Evolutionary conservation across 257 asterid species (phyloP).

Genomic region (Sherardia arvensis): DNA sequence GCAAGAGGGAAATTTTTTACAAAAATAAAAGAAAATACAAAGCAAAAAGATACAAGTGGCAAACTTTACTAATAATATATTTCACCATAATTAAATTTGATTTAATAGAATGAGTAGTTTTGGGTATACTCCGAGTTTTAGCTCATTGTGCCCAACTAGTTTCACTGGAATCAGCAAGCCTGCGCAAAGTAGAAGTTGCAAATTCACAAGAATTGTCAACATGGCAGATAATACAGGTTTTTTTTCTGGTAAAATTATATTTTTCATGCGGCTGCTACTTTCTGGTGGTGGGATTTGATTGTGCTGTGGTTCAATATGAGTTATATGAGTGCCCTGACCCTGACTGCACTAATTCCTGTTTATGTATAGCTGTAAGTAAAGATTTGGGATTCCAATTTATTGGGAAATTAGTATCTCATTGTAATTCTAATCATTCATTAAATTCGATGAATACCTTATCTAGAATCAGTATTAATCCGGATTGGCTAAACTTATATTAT

Average conservation of each 20-base stretch:
- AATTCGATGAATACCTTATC: neutral
- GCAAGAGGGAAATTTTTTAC: too few relatives aligned
- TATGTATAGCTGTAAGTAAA: neutral
- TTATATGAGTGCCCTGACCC: neutral
- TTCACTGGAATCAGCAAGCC: constrained; percentile 2
- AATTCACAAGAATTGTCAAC: constrained; percentile 14
- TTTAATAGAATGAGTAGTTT: neutral
- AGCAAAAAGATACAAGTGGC: neutral
- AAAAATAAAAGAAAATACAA: too few relatives aligned
- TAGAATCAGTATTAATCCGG: neutral
- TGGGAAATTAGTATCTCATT: neutral
- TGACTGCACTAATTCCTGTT: neutral
- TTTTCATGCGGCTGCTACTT: neutral
- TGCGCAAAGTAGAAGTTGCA: constrained; percentile 15
- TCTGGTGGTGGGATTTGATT: neutral
- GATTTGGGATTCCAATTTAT: neutral
- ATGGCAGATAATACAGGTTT: constrained; percentile 33
- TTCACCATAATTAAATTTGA: neutral
- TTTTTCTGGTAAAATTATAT: neutral
- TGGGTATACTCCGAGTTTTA: neutral
- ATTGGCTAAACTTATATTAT: neutral
- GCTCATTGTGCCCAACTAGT: neutral
- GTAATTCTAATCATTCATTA: neutral
- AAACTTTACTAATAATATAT: neutral
- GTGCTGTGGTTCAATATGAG: too few relatives aligned